A percentile compares a stretch with the other conserved stretches of the same genome.
These are phyloP conservation scores for Nakazawaea pomicola DNA, from an alignment of 805 yeast genomes.

Conservation along the genomic window DNA sequence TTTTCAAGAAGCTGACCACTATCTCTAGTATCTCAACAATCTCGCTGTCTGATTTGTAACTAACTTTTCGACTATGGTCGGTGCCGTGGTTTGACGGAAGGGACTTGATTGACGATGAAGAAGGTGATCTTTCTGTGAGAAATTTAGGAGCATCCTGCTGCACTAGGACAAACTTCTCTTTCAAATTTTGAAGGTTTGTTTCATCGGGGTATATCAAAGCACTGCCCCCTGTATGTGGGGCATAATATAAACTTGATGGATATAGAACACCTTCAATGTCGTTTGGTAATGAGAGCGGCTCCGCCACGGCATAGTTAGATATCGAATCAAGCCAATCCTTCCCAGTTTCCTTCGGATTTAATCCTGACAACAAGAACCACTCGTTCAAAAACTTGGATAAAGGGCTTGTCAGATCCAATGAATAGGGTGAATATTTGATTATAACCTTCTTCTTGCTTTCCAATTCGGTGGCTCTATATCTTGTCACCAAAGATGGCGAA, in stretches of 20 bases:
- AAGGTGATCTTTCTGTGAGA: slow-evolving; percentile 6
- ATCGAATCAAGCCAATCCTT: slow-evolving; percentile 1
- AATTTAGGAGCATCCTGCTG: slow-evolving; percentile 1
- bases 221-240: slow-evolving; percentile 1
- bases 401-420: slow-evolving; percentile 3
- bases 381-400: slow-evolving; percentile 11
- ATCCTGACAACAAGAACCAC: slow-evolving; percentile 10
- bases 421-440: slow-evolving; percentile 7
- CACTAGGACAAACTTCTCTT: background rate
- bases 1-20: slow-evolving; percentile 20
- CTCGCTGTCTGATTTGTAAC: slow-evolving; percentile 13
- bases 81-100: background rate
- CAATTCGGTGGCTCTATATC: slow-evolving; percentile 6
- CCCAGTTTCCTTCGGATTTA: background rate
- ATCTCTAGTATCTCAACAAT: slow-evolving; percentile 19
- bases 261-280: slow-evolving; percentile 8
- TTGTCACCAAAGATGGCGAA: slow-evolving; percentile 1
- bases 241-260: slow-evolving; percentile 6
- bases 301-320: background rate
- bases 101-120: slow-evolving; percentile 3
- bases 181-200: background rate
- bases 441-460: slow-evolving; percentile 2
- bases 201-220: slow-evolving; percentile 10
- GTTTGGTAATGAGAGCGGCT: slow-evolving; percentile 4
- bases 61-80: background rate